Evolutionary conservation across 2,329 filamentous ascomycete species (phyloP), one percentile per base, ranked within the genome.

Genomic region (Cryphonectria japonica): DNA sequence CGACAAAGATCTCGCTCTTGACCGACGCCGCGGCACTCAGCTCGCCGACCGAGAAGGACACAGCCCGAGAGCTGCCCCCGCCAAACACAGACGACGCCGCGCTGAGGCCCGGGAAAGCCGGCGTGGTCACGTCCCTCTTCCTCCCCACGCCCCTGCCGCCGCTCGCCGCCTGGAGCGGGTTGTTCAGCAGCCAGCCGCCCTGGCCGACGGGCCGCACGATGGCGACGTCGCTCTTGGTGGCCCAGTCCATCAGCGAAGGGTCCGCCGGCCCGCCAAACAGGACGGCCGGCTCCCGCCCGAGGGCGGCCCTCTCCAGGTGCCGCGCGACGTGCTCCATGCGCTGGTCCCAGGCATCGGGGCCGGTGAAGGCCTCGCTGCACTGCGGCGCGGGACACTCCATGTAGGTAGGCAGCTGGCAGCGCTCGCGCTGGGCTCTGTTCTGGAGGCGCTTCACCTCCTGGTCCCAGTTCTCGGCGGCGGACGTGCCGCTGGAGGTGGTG

Each of bases 261-360:
- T 85, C 84, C 2, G 75, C 73, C 26, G 73, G 73, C 3, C 82
- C 81, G 3, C 84, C 84, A 74, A 85, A 84, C 16, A 74, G 68
- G 0, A 84, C 79, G 0, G 71, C 69, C 5, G 69, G 71, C 71
- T 82, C 80, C 22, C 73, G 73, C 13, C 79, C 79, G 3, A 76
- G 72, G 5, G 81, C 82, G 0, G 81, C 83, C 41, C 82, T 83
- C 79, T 96, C 93, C 62, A 95, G 85, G 79, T 98, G 95, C 71
- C 88, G 86, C 0, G 93, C 93, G 2, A 97, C 88, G 80, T 98
- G 95, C 79, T 98, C 95, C 89, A 97, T 93, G 34, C 93, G 86
- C 70, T 91, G 86, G 71, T 96, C 92, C 94, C 94, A 97, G 14
- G 89, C 89, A 7, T 83, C 86, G 0, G 78, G 72, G 0, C 92